Percentiles rank a stretch among this genome's conserved stretches.
These are phyloP conservation scores for Amauroascus niger DNA, from an alignment of 2,329 filamentous ascomycete species.

Conservation along the genomic window DNA sequence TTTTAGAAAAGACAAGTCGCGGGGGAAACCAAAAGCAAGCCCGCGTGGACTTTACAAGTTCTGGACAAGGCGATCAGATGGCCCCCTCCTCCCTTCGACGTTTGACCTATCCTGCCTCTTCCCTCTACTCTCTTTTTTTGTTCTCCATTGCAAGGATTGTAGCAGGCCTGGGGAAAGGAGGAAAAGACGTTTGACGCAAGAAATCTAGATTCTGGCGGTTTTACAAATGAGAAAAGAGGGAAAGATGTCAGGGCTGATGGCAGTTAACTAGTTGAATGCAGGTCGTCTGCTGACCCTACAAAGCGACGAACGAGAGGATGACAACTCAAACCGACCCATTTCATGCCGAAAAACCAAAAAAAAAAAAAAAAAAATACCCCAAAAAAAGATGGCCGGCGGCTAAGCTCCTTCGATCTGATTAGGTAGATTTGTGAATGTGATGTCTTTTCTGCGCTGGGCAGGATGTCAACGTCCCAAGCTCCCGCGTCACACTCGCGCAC, in stretches of 20 bases:
- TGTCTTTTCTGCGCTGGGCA: neutral
- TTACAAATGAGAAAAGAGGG: neutral
- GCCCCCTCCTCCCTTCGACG: too few species aligned
- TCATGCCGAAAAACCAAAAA: neutral
- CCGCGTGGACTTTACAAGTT: neutral
- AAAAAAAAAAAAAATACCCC: neutral
- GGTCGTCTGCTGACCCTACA: constrained; percentile 12
- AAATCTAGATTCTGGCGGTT: neutral
- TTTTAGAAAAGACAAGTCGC: too few species aligned
- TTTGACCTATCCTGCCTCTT: neutral
- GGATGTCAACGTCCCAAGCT: neutral
- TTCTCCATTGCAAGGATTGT: neutral
- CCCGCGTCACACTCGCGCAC: neutral
- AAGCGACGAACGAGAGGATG: constrained; percentile 10
- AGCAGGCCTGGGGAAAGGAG: neutral
- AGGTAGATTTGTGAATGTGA: neutral
- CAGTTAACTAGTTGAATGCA: constrained; percentile 8
- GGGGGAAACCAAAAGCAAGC: neutral
- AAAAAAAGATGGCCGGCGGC: neutral
- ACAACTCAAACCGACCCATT: constrained; percentile 11
- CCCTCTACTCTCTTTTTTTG: neutral
- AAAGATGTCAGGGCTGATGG: neutral
- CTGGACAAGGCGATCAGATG: neutral
- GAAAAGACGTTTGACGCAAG: neutral
- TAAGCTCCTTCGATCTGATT: neutral